Evolutionary conservation across 176 grass and related monocot species (phyloP).

Genomic region (maize (Zea mays)): DNA sequence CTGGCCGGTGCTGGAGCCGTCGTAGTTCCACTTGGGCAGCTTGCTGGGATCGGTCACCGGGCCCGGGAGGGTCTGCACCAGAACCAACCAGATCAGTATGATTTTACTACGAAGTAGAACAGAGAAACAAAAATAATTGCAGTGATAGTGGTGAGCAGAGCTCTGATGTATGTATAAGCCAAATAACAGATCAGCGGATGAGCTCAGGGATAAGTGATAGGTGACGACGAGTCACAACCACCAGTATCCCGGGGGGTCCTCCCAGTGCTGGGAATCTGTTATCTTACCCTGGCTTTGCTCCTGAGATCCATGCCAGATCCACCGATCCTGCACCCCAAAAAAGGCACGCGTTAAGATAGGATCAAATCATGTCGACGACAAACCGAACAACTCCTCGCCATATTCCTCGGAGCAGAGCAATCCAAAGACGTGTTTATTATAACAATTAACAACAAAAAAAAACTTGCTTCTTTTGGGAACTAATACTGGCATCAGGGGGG

Average conservation of each 20-base stretch:
- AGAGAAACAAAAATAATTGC: neutral
- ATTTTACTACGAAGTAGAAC: neutral
- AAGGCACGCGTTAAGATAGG: neutral
- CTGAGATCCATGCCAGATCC: constrained; percentile 98
- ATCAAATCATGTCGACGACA: neutral
- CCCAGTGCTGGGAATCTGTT: constrained; percentile 21
- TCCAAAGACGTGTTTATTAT: neutral
- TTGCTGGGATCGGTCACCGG: constrained; percentile 77
- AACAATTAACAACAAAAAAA: neutral
- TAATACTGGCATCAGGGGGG: neutral
- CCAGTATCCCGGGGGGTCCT: constrained; percentile 32
- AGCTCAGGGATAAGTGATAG: constrained; percentile 22
- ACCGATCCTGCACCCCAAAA: constrained; percentile 73
- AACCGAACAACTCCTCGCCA: neutral
- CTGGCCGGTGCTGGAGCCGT: constrained; percentile 98
- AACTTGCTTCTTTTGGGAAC: neutral
- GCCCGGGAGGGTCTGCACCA: constrained; percentile 61
- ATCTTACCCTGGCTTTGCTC: constrained; percentile 93
- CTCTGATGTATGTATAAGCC: constrained; percentile 34
- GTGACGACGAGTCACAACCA: neutral
- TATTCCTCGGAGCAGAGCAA: constrained; percentile 14
- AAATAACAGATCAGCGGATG: constrained; percentile 35
- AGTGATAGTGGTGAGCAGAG: neutral
- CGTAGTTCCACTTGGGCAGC: constrained; percentile 99
- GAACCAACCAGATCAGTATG: constrained; percentile 28